Evolutionary conservation across 768 basidiomycete genomes (phyloP).

Genomic region (Macrolepiota dolichaula): DNA sequence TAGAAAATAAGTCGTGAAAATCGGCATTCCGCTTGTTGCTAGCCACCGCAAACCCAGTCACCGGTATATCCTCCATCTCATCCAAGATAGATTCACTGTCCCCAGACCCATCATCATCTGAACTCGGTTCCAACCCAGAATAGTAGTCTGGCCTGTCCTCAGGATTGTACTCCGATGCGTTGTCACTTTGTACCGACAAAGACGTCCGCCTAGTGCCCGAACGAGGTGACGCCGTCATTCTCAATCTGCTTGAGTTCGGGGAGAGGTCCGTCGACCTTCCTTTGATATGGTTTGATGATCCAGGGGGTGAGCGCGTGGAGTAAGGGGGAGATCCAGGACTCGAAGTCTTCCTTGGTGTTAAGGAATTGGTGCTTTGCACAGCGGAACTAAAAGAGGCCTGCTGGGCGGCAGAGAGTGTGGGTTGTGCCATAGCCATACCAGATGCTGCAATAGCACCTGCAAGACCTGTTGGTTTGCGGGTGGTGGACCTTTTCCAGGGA

Average conservation of each 20-base stretch:
- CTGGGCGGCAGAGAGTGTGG: constrained; percentile 45
- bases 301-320: constrained; percentile 23
- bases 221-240: not conserved
- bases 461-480: constrained; percentile 54
- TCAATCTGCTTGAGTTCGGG: constrained; percentile 27
- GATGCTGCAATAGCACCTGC: constrained; percentile 67
- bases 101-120: constrained; percentile 25
- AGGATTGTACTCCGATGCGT: constrained; percentile 26
- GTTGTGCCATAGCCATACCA: constrained; percentile 63
- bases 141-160: constrained; percentile 35
- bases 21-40: constrained; percentile 93
- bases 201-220: constrained; percentile 17
- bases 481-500: constrained; percentile 39
- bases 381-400: constrained; percentile 22
- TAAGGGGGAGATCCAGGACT: constrained; percentile 20
- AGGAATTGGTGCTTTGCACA: not conserved
- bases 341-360: constrained; percentile 9
- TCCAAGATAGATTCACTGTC: constrained; percentile 36
- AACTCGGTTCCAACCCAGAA: constrained; percentile 33
- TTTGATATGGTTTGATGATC: constrained; percentile 13
- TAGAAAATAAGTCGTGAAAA: constrained; percentile 91
- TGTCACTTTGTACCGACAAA: constrained; percentile 25
- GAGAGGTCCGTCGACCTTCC: constrained; percentile 23
- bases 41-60: constrained; percentile 96
- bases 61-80: constrained; percentile 77